Conservation (phyloP, 352 stramenopile genomes). For the Phytophthora colocasiae region DNA sequence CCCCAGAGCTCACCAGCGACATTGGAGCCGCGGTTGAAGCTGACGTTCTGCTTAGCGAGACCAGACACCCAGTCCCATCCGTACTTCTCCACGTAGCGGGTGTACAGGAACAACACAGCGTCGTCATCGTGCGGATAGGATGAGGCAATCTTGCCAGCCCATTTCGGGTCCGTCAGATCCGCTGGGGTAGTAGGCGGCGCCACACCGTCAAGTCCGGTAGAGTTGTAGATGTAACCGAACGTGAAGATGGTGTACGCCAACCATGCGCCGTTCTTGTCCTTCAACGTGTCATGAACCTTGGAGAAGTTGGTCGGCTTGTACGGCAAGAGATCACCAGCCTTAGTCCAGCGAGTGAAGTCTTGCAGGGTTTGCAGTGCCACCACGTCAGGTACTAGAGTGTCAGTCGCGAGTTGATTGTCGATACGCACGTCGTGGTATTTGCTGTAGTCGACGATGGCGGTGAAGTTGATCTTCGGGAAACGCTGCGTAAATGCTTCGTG, state of each 20-base stretch:
- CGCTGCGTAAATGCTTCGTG: conserved; percentile 3
- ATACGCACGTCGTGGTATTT: conserved; percentile 69
- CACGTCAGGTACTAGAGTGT: conserved; percentile 49
- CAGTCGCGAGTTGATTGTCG: conserved; percentile 64
- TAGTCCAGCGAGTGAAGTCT: conserved; percentile 36
- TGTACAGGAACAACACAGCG: conserved; percentile 60
- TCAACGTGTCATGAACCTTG: conserved; percentile 53
- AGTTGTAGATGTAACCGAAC: conserved; percentile 52
- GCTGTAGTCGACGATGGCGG: conserved; percentile 59
- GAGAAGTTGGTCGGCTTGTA: conserved; percentile 61
- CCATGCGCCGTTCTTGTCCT: conserved; percentile 46
- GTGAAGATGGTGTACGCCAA: conserved; percentile 42
- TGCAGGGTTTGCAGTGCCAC: conserved; percentile 52
- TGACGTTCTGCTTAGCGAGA: conserved; percentile 39
- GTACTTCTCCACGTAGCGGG: conserved; percentile 56
- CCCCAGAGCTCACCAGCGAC: conserved; percentile 27
- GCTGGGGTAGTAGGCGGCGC: conserved; percentile 22
- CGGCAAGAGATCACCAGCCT: conserved; percentile 40
- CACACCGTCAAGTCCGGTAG: conserved; percentile 22
- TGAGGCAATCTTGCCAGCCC: conserved; percentile 46
- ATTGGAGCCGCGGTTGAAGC: conserved; percentile 46
- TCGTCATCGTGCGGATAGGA: conserved; percentile 63
- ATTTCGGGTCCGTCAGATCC: conserved; percentile 45
- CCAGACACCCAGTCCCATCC: conserved; percentile 54
- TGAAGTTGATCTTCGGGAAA: conserved; percentile 58